Conservation (phyloP, 805 yeast species). For the Saccharomycopsis fibuligera region DNA sequence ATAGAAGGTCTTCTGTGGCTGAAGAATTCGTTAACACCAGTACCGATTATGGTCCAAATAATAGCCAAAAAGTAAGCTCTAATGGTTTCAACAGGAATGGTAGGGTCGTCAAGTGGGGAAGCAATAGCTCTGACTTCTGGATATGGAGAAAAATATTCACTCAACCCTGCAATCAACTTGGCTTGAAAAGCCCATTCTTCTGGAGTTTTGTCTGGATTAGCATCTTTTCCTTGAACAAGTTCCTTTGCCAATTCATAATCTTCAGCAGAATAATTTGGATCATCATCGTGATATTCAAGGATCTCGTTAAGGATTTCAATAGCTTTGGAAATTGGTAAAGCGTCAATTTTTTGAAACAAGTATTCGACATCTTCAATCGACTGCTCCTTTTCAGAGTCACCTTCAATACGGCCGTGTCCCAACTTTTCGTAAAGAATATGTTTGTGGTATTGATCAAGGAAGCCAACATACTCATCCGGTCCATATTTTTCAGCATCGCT, state of each 20-base stretch:
- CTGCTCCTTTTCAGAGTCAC: neutral
- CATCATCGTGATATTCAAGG: slow-evolving; percentile 37
- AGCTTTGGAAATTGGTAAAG: slow-evolving; percentile 34
- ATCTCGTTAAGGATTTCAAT: slow-evolving; percentile 34
- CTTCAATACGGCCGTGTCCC: slow-evolving; percentile 15
- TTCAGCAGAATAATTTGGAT: slow-evolving; percentile 38
- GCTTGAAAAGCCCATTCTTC: slow-evolving; percentile 23
- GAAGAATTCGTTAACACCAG: slow-evolving; percentile 52
- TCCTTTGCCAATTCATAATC: slow-evolving; percentile 31
- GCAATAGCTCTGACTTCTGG: slow-evolving; percentile 62
- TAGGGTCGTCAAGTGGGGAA: slow-evolving; percentile 42
- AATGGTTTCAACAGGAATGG: slow-evolving; percentile 42
- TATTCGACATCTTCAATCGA: slow-evolving; percentile 6
- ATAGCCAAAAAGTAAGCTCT: slow-evolving; percentile 33
- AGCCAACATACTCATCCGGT: slow-evolving; percentile 7
- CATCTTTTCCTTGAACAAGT: slow-evolving; percentile 25
- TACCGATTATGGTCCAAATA: slow-evolving; percentile 44
- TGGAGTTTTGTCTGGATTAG: slow-evolving; percentile 22
- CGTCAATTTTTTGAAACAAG: slow-evolving; percentile 28
- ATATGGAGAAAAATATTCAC: slow-evolving; percentile 40
- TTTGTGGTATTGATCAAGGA: slow-evolving; percentile 25
- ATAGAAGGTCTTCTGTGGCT: slow-evolving; percentile 48
- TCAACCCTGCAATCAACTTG: slow-evolving; percentile 30
- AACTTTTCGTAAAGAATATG: slow-evolving; percentile 25
- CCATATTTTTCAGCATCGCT: neutral